Evolutionary conservation across 345 rosid genomes (phyloP).

Genomic region (Pistacia atlantica): DNA sequence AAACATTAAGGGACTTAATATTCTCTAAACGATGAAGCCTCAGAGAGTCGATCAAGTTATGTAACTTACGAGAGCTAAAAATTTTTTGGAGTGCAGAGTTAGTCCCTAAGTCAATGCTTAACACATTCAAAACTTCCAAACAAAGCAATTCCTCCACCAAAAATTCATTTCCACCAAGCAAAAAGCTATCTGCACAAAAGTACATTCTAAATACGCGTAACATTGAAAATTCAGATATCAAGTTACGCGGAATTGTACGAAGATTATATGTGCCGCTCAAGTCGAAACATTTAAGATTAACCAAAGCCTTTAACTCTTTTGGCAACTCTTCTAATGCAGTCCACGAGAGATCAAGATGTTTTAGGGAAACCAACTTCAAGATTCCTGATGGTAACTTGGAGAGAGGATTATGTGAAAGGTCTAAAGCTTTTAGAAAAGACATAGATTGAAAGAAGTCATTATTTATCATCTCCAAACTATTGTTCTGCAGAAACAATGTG

Average conservation of each 20-base stretch:
- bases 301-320: background rate
- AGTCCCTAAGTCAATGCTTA: too few species aligned
- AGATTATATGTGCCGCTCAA: background rate
- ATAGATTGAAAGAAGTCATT: background rate
- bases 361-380: background rate
- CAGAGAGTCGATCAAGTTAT: too few species aligned
- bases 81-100: too few species aligned
- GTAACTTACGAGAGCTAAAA: too few species aligned
- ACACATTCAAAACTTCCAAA: background rate
- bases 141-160: background rate
- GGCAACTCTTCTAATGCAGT: conserved; percentile 5
- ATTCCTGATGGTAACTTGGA: background rate
- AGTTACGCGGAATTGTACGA: too few species aligned
- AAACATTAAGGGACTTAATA: too few species aligned
- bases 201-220: background rate
- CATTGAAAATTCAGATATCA: background rate
- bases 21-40: too few species aligned
- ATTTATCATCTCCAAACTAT: background rate
- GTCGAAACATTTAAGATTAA: background rate
- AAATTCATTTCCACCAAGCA: background rate
- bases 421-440: background rate
- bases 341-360: conserved; percentile 13
- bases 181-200: too few species aligned
- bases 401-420: background rate
- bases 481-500: background rate